Conservation (phyloP, 1,284 basidiomycete species). For the Cystobasidium pallidum region DNA sequence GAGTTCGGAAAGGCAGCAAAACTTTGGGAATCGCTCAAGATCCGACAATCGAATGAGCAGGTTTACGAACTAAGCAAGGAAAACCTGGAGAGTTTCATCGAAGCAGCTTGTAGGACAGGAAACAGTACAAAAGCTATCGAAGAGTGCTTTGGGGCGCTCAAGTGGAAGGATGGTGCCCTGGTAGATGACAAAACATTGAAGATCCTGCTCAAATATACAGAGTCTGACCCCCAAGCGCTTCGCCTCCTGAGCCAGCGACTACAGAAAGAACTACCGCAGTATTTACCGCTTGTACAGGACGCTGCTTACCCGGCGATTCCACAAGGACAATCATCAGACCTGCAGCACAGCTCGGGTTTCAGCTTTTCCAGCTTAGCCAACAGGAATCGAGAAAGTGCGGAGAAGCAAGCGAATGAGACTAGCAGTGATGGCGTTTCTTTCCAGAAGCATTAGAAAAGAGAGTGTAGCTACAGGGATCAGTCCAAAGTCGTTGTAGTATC, state of each 20-base stretch:
- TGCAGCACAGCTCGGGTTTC: background rate
- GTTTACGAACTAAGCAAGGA: conserved; percentile 18
- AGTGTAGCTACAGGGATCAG: background rate
- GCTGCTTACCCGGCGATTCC: too few relatives aligned
- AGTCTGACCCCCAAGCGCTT: conserved; percentile 47
- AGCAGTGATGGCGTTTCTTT: background rate
- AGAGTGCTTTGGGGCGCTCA: conserved; percentile 69
- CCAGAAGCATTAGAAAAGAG: background rate
- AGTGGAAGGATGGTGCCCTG: background rate
- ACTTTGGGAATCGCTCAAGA: conserved; percentile 43
- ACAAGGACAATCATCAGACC: background rate
- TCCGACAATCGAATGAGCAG: background rate
- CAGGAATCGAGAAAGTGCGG: background rate
- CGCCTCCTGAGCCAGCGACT: conserved; percentile 46
- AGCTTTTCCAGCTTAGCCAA: conserved; percentile 3
- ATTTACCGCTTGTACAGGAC: conserved; percentile 47
- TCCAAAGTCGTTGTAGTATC: conserved; percentile 3
- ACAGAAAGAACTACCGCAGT: conserved; percentile 50
- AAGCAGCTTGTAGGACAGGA: conserved; percentile 65
- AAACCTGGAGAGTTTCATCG: conserved; percentile 58
- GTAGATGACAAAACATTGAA: conserved; percentile 55
- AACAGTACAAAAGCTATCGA: conserved; percentile 70
- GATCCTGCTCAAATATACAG: conserved; percentile 57
- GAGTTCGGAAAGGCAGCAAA: conserved; percentile 19
- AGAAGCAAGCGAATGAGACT: background rate